Conservation (phyloP, 140 eudicot genomes). For the Erigeron philadelphicus region DNA sequence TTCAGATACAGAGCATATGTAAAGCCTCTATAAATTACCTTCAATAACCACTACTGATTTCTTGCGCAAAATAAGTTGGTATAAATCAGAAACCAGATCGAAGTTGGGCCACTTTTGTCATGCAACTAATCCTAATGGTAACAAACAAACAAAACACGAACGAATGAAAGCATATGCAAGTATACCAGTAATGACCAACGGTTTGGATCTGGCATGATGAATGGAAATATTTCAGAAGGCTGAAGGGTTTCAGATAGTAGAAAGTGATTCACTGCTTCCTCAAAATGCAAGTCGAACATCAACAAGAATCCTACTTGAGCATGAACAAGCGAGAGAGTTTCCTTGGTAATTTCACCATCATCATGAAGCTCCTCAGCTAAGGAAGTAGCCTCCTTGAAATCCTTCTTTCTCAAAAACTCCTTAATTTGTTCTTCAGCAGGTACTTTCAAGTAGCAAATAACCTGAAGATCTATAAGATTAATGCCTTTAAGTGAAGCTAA, state of each 20-base stretch:
- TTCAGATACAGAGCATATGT: neutral
- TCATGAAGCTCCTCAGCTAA: constrained; percentile 71
- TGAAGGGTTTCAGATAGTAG: constrained; percentile 80
- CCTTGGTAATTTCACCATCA: constrained; percentile 81
- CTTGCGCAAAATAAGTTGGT: constrained; percentile 11
- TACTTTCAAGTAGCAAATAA: constrained; percentile 65
- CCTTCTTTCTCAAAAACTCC: constrained; percentile 63
- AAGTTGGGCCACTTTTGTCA: neutral
- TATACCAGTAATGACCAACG: constrained; percentile 97
- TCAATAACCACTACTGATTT: neutral
- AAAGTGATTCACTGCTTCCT: constrained; percentile 90
- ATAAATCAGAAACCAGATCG: neutral
- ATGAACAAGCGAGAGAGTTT: constrained; percentile 70
- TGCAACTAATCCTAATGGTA: neutral
- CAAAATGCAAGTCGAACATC: constrained; percentile 88
- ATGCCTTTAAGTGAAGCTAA: neutral
- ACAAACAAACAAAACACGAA: neutral
- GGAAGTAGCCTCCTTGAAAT: constrained; percentile 67
- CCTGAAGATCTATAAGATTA: constrained; percentile 29
- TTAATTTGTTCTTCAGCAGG: constrained; percentile 89
- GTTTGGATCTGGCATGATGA: constrained; percentile 96
- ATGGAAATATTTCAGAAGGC: constrained; percentile 96
- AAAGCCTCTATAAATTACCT: neutral
- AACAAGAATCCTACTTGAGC: constrained; percentile 96
- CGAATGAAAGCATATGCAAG: constrained; percentile 13